Base-by-base conservation (phyloP, 2,329 filamentous ascomycete genomes). In the Emmonsia crescens region DNA sequence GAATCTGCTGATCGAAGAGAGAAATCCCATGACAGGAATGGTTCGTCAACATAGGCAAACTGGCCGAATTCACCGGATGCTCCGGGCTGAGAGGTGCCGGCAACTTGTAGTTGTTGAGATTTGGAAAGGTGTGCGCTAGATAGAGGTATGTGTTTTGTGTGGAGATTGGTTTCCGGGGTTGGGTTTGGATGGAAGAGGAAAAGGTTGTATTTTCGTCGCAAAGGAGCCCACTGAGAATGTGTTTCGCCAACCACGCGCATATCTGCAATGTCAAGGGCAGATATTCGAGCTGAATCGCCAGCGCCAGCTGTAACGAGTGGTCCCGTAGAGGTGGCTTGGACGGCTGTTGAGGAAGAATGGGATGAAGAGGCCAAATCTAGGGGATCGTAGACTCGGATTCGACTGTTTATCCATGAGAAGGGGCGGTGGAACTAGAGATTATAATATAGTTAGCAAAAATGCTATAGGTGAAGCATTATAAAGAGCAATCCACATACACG, bases 21-120 rank as follows among this genome's bases (percentile, higher is more conserved):
- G 70, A 87, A 87, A 70, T 87, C 83, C 84, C 84, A 87, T 9
- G 83, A 85, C 0, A 87, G 71, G 68, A 85, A 83, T 0, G 82
- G 83, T 67, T 86, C 84, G 67, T 86, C 78, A 12, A 87, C 80
- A 52, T 82, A 80, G 3, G 85, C 84, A 68, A 87, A 87, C 66
- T 86, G 85, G 19, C 75, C 70, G 73, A 83, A 84, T 59, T 78
- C 77, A 21, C 79, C 77, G 62, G 73, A 70, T 38, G 61, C 38
- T 4, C 59, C 57, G 3, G 42, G 40, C 19, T 52, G 56, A 6
- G 38, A 54, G 42, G 44, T 54, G 6, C 65, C 64, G n/a, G 70
- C 68, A 27, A 79, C 64, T 56, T 81, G 74, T 55, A 78, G 69
- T 44, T 79, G 76, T 66, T 80, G 81, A 2, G 76, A 68, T 61